These are phyloP conservation scores for Persicaria tinctoria DNA, from an alignment of 148 eudicot genomes.

Conservation along the genomic window DNA sequence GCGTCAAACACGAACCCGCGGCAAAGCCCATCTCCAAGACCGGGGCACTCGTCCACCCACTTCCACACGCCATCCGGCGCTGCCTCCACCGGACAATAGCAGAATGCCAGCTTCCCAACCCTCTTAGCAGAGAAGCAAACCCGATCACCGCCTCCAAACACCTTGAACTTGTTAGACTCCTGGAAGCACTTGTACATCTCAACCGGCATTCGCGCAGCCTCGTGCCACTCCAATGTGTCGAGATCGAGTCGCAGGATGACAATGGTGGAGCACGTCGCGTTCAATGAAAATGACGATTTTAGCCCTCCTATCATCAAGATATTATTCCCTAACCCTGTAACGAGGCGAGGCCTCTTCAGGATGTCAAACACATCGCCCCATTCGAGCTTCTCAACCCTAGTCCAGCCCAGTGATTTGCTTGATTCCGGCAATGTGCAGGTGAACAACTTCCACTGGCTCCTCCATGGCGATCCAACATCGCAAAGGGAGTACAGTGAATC, in stretches of 20 bases:
- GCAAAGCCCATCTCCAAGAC: slow-evolving; percentile 58
- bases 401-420: slow-evolving; percentile 42
- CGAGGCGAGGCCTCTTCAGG: slow-evolving; percentile 61
- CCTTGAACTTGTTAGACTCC: slow-evolving; percentile 78
- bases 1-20: slow-evolving; percentile 82
- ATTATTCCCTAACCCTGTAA: slow-evolving; percentile 43
- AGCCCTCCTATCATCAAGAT: slow-evolving; percentile 74
- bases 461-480: slow-evolving; percentile 81
- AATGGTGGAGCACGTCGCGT: slow-evolving; percentile 61
- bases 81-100: slow-evolving; percentile 37
- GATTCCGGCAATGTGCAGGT: slow-evolving; percentile 26
- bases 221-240: slow-evolving; percentile 81
- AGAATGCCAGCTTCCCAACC: slow-evolving; percentile 62
- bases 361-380: slow-evolving; percentile 93
- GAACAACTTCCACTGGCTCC: slow-evolving; percentile 73
- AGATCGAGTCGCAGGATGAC: slow-evolving; percentile 71
- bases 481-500: slow-evolving; percentile 50
- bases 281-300: slow-evolving; percentile 60
- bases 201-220: slow-evolving; percentile 80
- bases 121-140: slow-evolving; percentile 77
- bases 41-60: slow-evolving; percentile 76
- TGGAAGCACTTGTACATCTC: slow-evolving; percentile 70
- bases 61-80: slow-evolving; percentile 44
- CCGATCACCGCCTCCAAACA: slow-evolving; percentile 80
- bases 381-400: slow-evolving; percentile 49